Base-by-base conservation (phyloP, 371 early-diverging fungal species). In the Rhizopus delemar region DNA sequence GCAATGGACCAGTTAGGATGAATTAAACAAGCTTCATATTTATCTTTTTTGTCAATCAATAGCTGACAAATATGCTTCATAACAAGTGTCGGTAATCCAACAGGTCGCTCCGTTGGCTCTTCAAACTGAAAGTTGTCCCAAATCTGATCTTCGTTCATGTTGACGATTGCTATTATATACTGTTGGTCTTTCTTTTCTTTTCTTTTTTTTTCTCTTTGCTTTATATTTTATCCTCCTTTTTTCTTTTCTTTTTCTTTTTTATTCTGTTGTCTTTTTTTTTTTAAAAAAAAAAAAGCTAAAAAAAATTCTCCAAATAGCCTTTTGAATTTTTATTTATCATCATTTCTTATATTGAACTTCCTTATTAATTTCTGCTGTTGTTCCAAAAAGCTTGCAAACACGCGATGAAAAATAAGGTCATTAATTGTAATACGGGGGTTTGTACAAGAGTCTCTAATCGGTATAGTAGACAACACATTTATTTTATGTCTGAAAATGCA, bases 1-100 rank as follows among this genome's bases (percentile, higher is more conserved):
- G 71, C 74, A 8, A 53, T 43, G 3, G 31, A 41, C 75, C 80
- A 80, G n/a, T 52, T 32, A 0, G 52, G 62, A 31, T 73, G 65
- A 41, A 74, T 63, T 0, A 74, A 57, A 33, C 73, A 70, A 2
- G 69, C 65, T 46, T 65, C 57, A 22, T 65, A 68, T 31, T 53
- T 45, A 52, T 74, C 77, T 7, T 34, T 58, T 50, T 55, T 65
- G 5, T 69, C 65, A 0, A 63, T 51, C 2, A 80, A 28, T 16
- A 60, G 64, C 11, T 60, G 65, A 35, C 77, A 80, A 39, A 80
- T 73, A 8, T 54, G 63, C n/a, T 76, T 69, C 46, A 73, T 68
- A 1, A 68, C 48, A 13, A 53, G 28, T 15, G 57, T 53, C n/a
- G 59, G 62, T 15, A 80, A 48, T 5, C 50, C 8, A 12, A 67